phyloP scores from a whole-genome alignment of 1,284 basidiomycete genomes.

The Fereydounia khargensis region DNA sequence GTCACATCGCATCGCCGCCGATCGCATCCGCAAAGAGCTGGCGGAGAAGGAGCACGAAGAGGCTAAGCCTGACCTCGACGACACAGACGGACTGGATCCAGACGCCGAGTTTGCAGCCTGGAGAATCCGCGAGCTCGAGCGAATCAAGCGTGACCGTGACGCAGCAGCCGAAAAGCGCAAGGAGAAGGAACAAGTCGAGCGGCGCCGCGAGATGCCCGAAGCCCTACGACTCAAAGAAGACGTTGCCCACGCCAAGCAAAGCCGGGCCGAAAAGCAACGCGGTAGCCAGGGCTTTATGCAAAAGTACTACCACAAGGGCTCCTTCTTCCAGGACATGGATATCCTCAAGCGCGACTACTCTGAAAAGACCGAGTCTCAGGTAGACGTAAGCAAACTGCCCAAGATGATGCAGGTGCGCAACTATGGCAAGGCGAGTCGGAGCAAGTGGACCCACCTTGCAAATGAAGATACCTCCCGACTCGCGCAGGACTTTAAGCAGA shows the following conservation, averaged over 20 bases:
- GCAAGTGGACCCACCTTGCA: constrained; percentile 75
- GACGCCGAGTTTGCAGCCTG: constrained; percentile 90
- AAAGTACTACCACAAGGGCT: constrained; percentile 99
- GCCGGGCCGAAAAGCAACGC: constrained; percentile 75
- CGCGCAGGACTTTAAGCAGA: constrained; percentile 6
- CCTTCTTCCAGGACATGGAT: constrained; percentile 89
- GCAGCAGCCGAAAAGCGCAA: constrained; percentile 72
- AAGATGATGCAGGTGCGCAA: constrained; percentile 96
- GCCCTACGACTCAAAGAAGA: constrained; percentile 82
- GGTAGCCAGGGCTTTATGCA: constrained; percentile 89
- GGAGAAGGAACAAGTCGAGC: constrained; percentile 84
- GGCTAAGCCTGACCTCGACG: constrained; percentile 81
- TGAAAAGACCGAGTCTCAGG: constrained; percentile 77
- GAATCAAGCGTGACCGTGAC: constrained; percentile 88
- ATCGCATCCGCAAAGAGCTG: constrained; percentile 78
- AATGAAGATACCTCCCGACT: constrained; percentile 83
- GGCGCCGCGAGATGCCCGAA: constrained; percentile 85
- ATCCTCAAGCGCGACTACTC: constrained; percentile 85
- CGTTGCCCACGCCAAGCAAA: constrained; percentile 75
- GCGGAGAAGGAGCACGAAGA: constrained; percentile 83
- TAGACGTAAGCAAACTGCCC: constrained; percentile 79
- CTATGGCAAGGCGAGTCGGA: constrained; percentile 87
- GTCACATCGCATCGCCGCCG: constrained; percentile 80
- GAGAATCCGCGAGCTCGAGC: constrained; percentile 83
- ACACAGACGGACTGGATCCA: constrained; percentile 89